Evolutionary conservation across 768 basidiomycete species (phyloP).

Genomic region (Xanthoconium purpureum): DNA sequence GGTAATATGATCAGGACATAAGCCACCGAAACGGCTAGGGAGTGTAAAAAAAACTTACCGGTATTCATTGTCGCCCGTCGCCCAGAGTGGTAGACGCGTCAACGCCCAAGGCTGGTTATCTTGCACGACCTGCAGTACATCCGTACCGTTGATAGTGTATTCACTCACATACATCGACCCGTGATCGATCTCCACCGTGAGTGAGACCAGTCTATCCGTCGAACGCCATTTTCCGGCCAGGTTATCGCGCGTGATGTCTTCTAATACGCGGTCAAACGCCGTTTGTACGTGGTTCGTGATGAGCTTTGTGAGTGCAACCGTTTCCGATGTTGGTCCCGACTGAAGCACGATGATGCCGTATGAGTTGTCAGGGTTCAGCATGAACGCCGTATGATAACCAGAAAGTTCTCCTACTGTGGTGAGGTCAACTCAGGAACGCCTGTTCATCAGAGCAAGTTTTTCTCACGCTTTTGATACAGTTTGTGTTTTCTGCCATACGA

Average conservation of each 20-base stretch:
- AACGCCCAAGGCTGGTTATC: not conserved
- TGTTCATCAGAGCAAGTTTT: not conserved
- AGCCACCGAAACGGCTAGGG: not conserved
- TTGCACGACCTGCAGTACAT: constrained; percentile 36
- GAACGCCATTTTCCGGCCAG: constrained; percentile 38
- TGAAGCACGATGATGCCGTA: constrained; percentile 42
- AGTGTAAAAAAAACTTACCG: constrained; percentile 19
- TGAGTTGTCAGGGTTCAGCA: constrained; percentile 37
- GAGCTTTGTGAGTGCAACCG: constrained; percentile 32
- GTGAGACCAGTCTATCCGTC: constrained; percentile 24
- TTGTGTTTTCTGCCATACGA: constrained; percentile 35
- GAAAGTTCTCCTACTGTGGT: constrained; percentile 37
- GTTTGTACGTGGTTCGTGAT: constrained; percentile 34
- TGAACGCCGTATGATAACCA: constrained; percentile 41
- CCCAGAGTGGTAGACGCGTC: constrained; percentile 30
- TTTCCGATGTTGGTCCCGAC: constrained; percentile 36
- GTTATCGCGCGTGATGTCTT: constrained; percentile 22
- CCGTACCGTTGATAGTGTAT: constrained; percentile 33
- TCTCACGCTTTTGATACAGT: constrained; percentile 19
- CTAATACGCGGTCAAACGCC: constrained; percentile 33
- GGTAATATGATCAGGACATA: not conserved
- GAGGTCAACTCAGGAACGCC: not conserved
- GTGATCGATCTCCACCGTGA: constrained; percentile 30
- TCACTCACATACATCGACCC: constrained; percentile 31
- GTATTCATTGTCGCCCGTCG: constrained; percentile 40